phyloP scores from a whole-genome alignment of 306 rosid genomes.

The Alnus rubra region DNA sequence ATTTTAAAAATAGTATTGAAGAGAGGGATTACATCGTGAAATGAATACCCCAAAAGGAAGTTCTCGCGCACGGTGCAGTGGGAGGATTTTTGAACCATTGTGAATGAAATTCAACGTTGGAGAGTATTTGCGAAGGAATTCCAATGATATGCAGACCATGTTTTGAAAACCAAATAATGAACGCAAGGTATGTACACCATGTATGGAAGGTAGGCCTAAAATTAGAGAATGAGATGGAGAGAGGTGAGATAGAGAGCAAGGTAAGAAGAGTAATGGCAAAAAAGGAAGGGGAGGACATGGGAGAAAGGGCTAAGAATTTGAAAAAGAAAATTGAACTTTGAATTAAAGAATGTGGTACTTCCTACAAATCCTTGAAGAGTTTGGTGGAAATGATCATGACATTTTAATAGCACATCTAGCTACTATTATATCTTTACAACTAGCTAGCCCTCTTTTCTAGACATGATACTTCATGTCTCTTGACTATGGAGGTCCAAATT shows the following conservation, averaged over 20 bases:
- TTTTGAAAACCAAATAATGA: conserved; percentile 47
- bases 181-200: conserved; percentile 35
- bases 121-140: conserved; percentile 44
- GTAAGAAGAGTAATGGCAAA: conserved; percentile 1
- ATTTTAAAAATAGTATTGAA: not conserved
- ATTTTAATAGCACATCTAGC: no score
- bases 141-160: conserved; percentile 46
- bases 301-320: not conserved
- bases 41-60: conserved; percentile 50
- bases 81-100: conserved; percentile 58
- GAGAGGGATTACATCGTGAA: conserved; percentile 39
- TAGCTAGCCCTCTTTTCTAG: no score
- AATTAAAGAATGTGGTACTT: not conserved
- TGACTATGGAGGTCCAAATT: no score
- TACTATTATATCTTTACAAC: no score
- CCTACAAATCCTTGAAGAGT: not conserved
- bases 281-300: not conserved
- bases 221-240: not conserved
- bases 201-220: conserved; percentile 41
- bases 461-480: no score
- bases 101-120: conserved; percentile 51
- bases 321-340: conserved; percentile 1
- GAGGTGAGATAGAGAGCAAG: conserved; percentile 1
- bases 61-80: conserved; percentile 39
- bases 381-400: no score